Base-by-base conservation (phyloP, 768 basidiomycete genomes). In the Tricholoma sp. region DNA sequence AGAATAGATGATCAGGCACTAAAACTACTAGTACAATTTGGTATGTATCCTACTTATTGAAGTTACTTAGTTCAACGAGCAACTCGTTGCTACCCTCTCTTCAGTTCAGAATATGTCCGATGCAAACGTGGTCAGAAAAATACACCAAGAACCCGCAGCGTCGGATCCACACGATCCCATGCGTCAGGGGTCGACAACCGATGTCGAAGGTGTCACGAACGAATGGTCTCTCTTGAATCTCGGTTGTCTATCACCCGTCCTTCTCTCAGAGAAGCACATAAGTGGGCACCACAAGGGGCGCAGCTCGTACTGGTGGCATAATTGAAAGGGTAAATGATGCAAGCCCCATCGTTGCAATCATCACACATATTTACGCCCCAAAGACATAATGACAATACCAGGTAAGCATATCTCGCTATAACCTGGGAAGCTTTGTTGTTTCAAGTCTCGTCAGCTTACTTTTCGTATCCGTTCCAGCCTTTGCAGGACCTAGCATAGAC, bases 1-100 rank as follows among this genome's bases (percentile, higher is more conserved):
- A 19, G 41, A 21, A 21, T 7, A 43, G 18, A 46, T 18, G 24
- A 47, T 16, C 1, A 1, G 4, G 50, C 57, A 57, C 64, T 65
- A 65, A n/a, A n/a, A 16, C 63, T 54, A 65, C n/a, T n/a, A n/a
- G n/a, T 65, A 65, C 64, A 63, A 55, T 50, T 54, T 57, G 59
- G 50, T 63, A 58, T 63, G 56, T 63, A 65, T 55, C 11, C 52
- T 53, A 63, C 59, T 34, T 50, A 54, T 58, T 61, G n/a, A n/a
- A n/a, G n/a, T n/a, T n/a, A n/a, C n/a, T n/a, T 57, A 55, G 55
- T 56, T 55, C 57, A 58, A 60, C 58, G 34, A 57, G 37, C 49
- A 41, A 52, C 54, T 9, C n/a, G n/a, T n/a, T n/a, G n/a, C n/a
- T n/a, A n/a, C n/a, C 47, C 47, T 10, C 27, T 29, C 24, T 27